Evolutionary conservation across 495 filamentous ascomycete species (phyloP).

Genomic region (Neurospora tetraspora): DNA sequence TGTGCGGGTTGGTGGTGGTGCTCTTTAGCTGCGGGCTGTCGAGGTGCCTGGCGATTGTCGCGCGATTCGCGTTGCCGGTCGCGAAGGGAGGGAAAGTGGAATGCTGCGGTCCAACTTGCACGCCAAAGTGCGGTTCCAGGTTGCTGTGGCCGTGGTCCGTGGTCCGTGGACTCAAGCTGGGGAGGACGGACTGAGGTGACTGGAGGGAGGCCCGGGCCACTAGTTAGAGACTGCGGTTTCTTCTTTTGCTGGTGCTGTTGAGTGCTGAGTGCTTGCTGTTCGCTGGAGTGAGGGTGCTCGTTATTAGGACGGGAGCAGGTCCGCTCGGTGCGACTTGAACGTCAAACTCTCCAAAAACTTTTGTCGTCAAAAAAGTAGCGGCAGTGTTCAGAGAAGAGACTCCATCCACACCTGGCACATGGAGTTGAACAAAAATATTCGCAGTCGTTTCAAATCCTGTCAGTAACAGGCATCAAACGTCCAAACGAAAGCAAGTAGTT

Average conservation of each 20-base stretch:
- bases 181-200: background rate
- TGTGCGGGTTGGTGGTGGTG: slow-evolving; percentile 8
- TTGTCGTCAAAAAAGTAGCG: background rate
- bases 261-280: slow-evolving; percentile 1
- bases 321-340: slow-evolving; percentile 5
- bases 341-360: slow-evolving; percentile 16
- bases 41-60: slow-evolving; percentile 25
- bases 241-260: background rate
- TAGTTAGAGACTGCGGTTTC: background rate
- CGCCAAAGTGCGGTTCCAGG: background rate
- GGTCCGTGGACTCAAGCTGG: background rate
- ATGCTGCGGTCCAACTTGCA: slow-evolving; percentile 5
- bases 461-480: background rate
- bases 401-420: background rate
- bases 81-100: slow-evolving; percentile 18
- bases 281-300: slow-evolving; percentile 1
- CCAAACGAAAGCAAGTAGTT: background rate
- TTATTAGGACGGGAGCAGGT: background rate
- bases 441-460: background rate
- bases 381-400: background rate
- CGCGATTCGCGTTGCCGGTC: slow-evolving; percentile 30
- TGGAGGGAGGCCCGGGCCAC: background rate
- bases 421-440: background rate
- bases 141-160: background rate
- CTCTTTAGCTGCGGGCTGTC: slow-evolving; percentile 2